Evolutionary conservation across 768 basidiomycete genomes (phyloP), one percentile per base, ranked within the genome.

Genomic region (Termitomyces eurrhizus): DNA sequence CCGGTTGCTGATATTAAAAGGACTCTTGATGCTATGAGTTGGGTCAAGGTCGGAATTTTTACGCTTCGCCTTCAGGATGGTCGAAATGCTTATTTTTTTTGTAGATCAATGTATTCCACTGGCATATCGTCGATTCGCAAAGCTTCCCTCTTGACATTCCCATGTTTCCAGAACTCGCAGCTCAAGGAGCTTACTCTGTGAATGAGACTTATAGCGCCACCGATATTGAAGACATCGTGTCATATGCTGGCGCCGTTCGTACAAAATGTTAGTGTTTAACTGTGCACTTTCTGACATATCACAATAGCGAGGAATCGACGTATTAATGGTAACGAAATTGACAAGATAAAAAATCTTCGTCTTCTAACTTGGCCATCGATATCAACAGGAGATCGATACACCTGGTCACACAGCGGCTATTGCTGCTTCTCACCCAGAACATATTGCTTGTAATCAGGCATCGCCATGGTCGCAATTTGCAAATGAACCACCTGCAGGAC

Each of bases 101-200:
- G 7, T 16, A 86, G 83, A 79, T 90, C 63, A 92, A 84, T 69
- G 80, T 79, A 8, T 85, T 93, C 66, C 90, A 93, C 60, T 93
- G 90, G 92, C 92, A 93, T 69, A 79, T 89, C 55, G 83, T 83
- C 36, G 92, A 93, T 70, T 86, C 87, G 39, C 90, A 93, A 69
- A 87, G 84, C 59, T 94, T 89, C 72, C 90, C 92, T 0, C 77
- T 93, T 12, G 74, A 77, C 32, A 74, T 93, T 7, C 73, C 82
- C 26, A 77, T 76, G 18, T 86, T 83, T 66, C 84, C 89, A 0
- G 84, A 89, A 62, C 73, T 93, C 3, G 75, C 87, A 1, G 66
- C 68, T 14, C 77, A 83, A 14, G 92, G 89, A 1, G 89, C 92
- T 8, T 94, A 94, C 71, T 85, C 86, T 0, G 12, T 74, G 0